Evolutionary conservation across 1,139 yeast genomes (phyloP).

Genomic region (Magnusiomyces tetraspermus): DNA sequence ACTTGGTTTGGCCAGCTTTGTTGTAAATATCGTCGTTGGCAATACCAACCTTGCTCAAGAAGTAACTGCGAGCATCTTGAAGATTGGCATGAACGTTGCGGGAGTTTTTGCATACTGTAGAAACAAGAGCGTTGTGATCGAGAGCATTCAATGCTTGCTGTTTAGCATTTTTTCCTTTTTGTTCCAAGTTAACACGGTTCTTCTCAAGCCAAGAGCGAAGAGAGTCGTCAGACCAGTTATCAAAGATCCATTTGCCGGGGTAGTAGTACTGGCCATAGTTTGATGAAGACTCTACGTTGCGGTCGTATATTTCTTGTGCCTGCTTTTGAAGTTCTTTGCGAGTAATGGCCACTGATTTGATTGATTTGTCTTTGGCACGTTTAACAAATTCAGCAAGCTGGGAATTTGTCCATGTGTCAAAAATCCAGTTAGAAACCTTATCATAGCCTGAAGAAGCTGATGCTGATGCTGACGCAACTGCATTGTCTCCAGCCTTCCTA

Average conservation of each 20-base stretch:
- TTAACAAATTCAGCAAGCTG: constrained; percentile 1
- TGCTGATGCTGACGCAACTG: not conserved
- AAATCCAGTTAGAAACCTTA: constrained; percentile 4
- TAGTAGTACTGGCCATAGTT: not conserved
- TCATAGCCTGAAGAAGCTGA: constrained; percentile 2
- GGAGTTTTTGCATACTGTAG: constrained; percentile 1
- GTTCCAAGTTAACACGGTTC: not conserved
- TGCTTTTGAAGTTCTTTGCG: constrained; percentile 4
- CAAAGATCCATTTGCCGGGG: constrained; percentile 8
- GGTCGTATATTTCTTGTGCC: constrained; percentile 2
- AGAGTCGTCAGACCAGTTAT: constrained; percentile 7
- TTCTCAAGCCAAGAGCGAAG: constrained; percentile 4
- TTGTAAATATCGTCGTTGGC: not conserved
- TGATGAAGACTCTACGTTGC: not conserved
- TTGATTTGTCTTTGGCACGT: not conserved
- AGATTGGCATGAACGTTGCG: not conserved
- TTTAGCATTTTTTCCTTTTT: not conserved
- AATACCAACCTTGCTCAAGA: not conserved
- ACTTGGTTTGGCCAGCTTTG: not conserved
- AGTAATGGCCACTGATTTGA: not conserved
- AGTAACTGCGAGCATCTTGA: constrained; percentile 2
- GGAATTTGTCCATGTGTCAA: constrained; percentile 3
- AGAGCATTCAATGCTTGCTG: not conserved
- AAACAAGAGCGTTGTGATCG: not conserved
- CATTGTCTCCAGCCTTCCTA: not conserved